Conservation (phyloP, 2,329 filamentous ascomycete species). For the Cercospora sp. region DNA sequence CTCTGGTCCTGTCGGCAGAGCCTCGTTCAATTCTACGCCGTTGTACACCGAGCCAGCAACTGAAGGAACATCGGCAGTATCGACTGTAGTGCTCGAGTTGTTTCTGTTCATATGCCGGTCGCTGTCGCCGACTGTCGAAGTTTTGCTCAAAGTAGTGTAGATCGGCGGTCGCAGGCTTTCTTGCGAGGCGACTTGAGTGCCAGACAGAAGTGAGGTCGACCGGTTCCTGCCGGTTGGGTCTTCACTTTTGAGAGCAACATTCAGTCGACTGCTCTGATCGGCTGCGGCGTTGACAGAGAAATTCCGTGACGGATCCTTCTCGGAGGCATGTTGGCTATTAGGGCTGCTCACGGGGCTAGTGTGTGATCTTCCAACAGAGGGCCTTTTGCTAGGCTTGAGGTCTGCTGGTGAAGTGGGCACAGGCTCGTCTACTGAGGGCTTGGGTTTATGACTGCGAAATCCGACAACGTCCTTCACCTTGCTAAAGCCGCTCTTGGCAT, state of each 20-base stretch:
- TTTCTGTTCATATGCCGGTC: conserved; percentile 10
- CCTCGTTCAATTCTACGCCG: conserved; percentile 61
- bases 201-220: not conserved
- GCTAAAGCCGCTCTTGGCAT: conserved; percentile 78
- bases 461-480: conserved; percentile 85
- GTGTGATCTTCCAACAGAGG: conserved; percentile 29
- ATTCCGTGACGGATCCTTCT: conserved; percentile 12
- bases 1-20: conserved; percentile 54
- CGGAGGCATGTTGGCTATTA: conserved; percentile 25
- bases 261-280: conserved; percentile 26
- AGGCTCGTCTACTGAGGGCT: conserved; percentile 38
- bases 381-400: conserved; percentile 26
- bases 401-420: conserved; percentile 29
- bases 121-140: conserved; percentile 8
- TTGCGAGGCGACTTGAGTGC: conserved; percentile 17
- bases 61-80: conserved; percentile 45
- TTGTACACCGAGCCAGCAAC: conserved; percentile 61
- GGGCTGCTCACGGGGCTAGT: conserved; percentile 35
- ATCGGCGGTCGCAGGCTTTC: conserved; percentile 16
- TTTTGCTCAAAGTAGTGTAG: conserved; percentile 10
- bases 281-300: conserved; percentile 19
- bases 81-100: conserved; percentile 12
- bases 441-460: conserved; percentile 44
- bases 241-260: conserved; percentile 11
- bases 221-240: not conserved